Conservation (phyloP, 2,329 filamentous ascomycete species). For the Pestalotiopsis sp. region DNA sequence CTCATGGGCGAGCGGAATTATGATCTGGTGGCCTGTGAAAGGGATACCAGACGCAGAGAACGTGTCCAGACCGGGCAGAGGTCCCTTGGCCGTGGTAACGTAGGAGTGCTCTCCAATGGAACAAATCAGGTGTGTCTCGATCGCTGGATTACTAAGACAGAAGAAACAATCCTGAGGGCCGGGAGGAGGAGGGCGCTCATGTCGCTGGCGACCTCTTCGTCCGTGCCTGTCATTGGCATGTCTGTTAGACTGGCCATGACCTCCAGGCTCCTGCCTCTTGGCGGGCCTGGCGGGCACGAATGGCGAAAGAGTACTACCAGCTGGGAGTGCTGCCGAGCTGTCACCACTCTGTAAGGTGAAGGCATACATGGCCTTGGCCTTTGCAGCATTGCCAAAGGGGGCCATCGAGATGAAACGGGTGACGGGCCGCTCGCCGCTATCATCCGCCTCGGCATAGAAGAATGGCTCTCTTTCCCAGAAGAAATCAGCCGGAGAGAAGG, state of each 20-base stretch:
- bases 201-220: slow-evolving; percentile 42
- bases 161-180: slow-evolving; percentile 89
- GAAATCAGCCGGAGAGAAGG: slow-evolving; percentile 62
- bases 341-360: slow-evolving; percentile 72
- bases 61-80: slow-evolving; percentile 71
- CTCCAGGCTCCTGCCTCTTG: slow-evolving; percentile 56
- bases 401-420: slow-evolving; percentile 93
- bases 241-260: slow-evolving; percentile 51
- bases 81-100: slow-evolving; percentile 89
- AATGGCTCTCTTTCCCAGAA: slow-evolving; percentile 95
- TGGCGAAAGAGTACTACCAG: slow-evolving; percentile 76
- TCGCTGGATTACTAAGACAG: slow-evolving; percentile 84
- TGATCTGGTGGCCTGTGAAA: slow-evolving; percentile 85
- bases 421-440: slow-evolving; percentile 55
- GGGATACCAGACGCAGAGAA: slow-evolving; percentile 65
- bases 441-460: slow-evolving; percentile 61
- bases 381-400: slow-evolving; percentile 71
- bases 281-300: slow-evolving; percentile 54
- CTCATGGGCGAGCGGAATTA: slow-evolving; percentile 84
- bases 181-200: slow-evolving; percentile 57
- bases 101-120: slow-evolving; percentile 88
- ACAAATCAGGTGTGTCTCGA: slow-evolving; percentile 85
- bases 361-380: slow-evolving; percentile 81
- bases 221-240: slow-evolving; percentile 52
- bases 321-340: slow-evolving; percentile 60